phyloP scores from a whole-genome alignment of 345 rosid species.

The Salix arbutifolia region DNA sequence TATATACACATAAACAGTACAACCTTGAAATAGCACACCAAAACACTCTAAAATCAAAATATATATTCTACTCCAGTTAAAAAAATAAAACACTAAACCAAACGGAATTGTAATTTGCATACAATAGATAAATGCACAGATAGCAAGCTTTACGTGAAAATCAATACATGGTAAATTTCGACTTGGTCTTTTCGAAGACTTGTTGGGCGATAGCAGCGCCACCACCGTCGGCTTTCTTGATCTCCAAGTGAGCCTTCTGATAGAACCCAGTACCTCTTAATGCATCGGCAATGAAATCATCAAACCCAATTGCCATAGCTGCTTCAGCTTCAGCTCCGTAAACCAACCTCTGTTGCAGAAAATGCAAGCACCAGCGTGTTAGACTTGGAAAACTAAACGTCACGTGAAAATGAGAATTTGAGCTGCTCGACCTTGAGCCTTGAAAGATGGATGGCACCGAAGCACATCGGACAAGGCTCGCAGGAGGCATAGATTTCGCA shows the following conservation, averaged over 20 bases:
- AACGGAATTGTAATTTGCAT: no score
- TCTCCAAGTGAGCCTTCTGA: conserved; percentile 72
- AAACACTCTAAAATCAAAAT: no score
- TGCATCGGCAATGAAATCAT: conserved; percentile 74
- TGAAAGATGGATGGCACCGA: conserved; percentile 75
- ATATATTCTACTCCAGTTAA: no score
- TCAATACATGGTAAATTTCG: conserved; percentile 69
- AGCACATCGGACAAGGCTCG: conserved; percentile 86
- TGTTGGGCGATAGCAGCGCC: conserved; percentile 79
- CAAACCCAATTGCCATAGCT: conserved; percentile 80
- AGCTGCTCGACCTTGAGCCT: conserved; percentile 48
- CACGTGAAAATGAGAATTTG: neutral
- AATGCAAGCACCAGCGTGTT: neutral
- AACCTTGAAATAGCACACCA: no score
- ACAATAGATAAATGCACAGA: neutral
- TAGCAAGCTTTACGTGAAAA: neutral
- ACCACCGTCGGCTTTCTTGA: conserved; percentile 66
- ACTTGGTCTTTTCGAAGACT: conserved; percentile 83
- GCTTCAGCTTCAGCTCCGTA: conserved; percentile 88
- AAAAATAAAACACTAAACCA: no score
- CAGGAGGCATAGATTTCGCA: conserved; percentile 77
- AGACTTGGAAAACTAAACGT: neutral
- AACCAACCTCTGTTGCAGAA: conserved; percentile 53
- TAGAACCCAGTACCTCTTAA: conserved; percentile 61
- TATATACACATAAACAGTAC: no score